Evolutionary conservation across 441 rosid genomes (phyloP).

Genomic region (California macrophylla): DNA sequence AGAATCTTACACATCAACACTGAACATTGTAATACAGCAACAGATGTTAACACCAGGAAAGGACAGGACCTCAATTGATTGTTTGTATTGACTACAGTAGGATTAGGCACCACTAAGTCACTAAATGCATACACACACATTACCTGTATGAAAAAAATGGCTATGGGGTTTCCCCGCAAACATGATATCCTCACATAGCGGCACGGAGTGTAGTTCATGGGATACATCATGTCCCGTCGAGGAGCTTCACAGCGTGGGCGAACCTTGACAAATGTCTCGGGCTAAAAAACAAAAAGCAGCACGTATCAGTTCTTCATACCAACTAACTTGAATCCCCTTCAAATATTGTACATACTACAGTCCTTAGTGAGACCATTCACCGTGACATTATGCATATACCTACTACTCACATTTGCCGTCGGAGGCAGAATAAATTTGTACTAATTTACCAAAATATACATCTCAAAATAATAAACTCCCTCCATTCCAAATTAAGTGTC

Average conservation of each 20-base stretch:
- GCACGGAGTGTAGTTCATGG: constrained; percentile 70
- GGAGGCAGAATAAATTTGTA: neutral
- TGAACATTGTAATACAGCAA: too few species aligned
- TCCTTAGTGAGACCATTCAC: neutral
- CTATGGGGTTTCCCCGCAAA: constrained; percentile 79
- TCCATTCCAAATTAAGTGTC: too few species aligned
- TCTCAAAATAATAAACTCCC: neutral
- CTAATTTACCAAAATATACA: neutral
- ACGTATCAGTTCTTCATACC: neutral
- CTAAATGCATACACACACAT: neutral
- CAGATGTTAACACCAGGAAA: too few species aligned
- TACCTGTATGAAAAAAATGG: constrained; percentile 82
- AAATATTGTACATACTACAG: neutral
- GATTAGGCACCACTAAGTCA: neutral
- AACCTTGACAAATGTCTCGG: constrained; percentile 72
- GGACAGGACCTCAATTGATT: neutral
- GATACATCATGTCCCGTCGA: constrained; percentile 75
- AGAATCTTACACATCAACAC: too few species aligned
- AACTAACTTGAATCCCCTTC: neutral
- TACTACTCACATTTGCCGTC: neutral
- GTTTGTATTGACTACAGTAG: neutral
- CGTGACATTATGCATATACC: neutral
- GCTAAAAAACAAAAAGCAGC: constrained; percentile 35
- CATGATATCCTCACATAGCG: constrained; percentile 77
- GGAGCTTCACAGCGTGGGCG: constrained; percentile 92